phyloP scores from a whole-genome alignment of 2,329 filamentous ascomycete species.

The Fusarium sp. region DNA sequence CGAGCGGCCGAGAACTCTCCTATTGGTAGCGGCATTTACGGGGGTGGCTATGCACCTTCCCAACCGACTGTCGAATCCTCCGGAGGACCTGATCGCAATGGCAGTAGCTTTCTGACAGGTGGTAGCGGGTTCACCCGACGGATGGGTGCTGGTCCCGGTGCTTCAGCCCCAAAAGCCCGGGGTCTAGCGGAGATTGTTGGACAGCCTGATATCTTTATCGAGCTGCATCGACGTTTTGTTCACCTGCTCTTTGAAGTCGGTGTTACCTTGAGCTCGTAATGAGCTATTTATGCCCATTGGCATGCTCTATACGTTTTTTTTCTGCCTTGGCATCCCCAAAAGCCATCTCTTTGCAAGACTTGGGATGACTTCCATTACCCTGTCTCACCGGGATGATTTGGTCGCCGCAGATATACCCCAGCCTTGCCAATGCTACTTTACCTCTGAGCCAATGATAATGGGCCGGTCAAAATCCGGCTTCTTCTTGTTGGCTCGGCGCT shows the following conservation, averaged over 20 bases:
- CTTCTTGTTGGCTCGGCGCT: conserved; percentile 12
- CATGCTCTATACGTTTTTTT: conserved; percentile 50
- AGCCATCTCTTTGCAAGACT: conserved; percentile 2
- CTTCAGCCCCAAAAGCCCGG: conserved; percentile 68
- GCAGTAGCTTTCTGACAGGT: conserved; percentile 69
- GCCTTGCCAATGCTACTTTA: conserved; percentile 31
- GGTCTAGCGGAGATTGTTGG: conserved; percentile 76
- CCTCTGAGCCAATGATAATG: conserved; percentile 13
- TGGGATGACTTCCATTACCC: not conserved
- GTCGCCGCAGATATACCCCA: conserved; percentile 30
- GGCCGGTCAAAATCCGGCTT: conserved; percentile 18
- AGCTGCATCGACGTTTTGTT: conserved; percentile 74
- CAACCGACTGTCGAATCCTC: conserved; percentile 50
- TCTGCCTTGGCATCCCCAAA: conserved; percentile 30
- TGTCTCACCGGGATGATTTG: conserved; percentile 15
- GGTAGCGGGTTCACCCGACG: conserved; percentile 69
- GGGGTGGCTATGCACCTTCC: conserved; percentile 51
- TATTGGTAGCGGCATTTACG: conserved; percentile 57
- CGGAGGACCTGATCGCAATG: conserved; percentile 55
- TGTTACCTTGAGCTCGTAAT: conserved; percentile 65
- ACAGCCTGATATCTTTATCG: conserved; percentile 76
- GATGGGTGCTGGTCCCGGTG: conserved; percentile 69
- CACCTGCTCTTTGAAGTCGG: conserved; percentile 71
- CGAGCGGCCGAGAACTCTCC: conserved; percentile 62
- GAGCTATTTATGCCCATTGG: conserved; percentile 41